Evolutionary conservation across 176 grass and related monocot genomes (phyloP), one percentile per base, ranked within the genome.

Genomic region (Rhynchospora breviuscula): DNA sequence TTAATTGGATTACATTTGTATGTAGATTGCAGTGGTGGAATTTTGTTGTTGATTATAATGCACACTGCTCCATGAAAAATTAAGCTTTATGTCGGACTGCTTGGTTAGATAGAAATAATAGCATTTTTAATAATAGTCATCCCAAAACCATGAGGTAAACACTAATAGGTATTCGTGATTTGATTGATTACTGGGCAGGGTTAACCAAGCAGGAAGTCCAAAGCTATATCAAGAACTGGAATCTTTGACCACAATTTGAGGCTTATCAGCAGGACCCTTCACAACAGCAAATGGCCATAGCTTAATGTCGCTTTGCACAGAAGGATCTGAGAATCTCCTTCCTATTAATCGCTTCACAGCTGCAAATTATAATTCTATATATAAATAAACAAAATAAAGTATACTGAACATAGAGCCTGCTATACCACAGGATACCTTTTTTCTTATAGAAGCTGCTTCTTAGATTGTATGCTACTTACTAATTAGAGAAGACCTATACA

Each of bases 291-390:
- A 87, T 10, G 79, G 67, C 85, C 59, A 61, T 61, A 61, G 59
- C 6, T 71, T 83, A 25, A 14, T 19, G 5, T 81, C 65, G 2
- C 23, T 2, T 8, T 81, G 77, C 31, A 85, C 83, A 17, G 63
- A 75, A 19, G 44, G 17, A 52, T 85, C 77, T 0, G 66, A 64
- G 77, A 85, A 89, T 51, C 65, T 49, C 54, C 17, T 81, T 4
- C 76, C 83, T 0, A 89, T 85, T 18, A 89, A 81, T 23, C 76
- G 65, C 82, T 89, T 85, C 7, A 62, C 63, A 25, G 57, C 86
- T 88, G 65, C n/a, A 12, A 31, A 26, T 29, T 29, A 67, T 7
- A 40, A 61, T 61, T 61, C 59, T 40, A 61, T 21, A 22, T 61
- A 61, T 7, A 22, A n/a, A 61, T 21, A 40, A 21, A 22, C 19